Percentiles rank a stretch among this genome's conserved stretches.
Conservation (phyloP, 176 grass and related monocot genomes). For the Aegilops longissima region DNA sequence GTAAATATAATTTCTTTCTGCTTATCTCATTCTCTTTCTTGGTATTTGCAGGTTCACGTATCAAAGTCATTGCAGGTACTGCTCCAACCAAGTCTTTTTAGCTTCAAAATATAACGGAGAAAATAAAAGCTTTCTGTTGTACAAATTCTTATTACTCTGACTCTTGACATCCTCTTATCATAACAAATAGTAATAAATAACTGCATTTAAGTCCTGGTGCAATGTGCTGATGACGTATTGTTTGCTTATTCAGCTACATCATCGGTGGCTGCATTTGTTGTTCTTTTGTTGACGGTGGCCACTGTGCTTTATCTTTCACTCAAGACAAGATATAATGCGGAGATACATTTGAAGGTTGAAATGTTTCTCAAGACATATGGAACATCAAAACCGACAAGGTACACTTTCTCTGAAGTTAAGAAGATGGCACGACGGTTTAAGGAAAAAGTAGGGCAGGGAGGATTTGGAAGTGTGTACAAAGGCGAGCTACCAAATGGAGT, state of each 20-base stretch:
- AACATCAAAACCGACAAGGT: background rate
- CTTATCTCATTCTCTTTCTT: background rate
- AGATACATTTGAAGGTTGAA: background rate
- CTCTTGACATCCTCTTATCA: no score
- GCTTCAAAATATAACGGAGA: background rate
- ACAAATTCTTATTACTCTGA: no score
- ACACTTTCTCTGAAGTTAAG: background rate
- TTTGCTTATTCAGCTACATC: background rate
- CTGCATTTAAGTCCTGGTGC: no score
- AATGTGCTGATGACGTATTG: no score
- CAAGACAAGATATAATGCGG: background rate
- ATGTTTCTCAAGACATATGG: conserved; percentile 16
- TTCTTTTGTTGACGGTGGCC: background rate
- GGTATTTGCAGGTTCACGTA: background rate
- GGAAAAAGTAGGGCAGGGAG: background rate
- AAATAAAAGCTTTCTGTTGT: no score
- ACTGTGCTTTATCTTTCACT: background rate
- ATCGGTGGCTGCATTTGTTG: background rate
- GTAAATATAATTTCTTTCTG: background rate
- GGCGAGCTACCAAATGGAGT: background rate
- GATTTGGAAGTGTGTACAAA: conserved; percentile 4
- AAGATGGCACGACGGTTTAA: background rate
- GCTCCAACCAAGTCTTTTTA: background rate
- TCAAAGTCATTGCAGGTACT: background rate
- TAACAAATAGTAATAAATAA: no score